phyloP scores from a whole-genome alignment of 345 rosid species.

The Corymbia maculata region DNA sequence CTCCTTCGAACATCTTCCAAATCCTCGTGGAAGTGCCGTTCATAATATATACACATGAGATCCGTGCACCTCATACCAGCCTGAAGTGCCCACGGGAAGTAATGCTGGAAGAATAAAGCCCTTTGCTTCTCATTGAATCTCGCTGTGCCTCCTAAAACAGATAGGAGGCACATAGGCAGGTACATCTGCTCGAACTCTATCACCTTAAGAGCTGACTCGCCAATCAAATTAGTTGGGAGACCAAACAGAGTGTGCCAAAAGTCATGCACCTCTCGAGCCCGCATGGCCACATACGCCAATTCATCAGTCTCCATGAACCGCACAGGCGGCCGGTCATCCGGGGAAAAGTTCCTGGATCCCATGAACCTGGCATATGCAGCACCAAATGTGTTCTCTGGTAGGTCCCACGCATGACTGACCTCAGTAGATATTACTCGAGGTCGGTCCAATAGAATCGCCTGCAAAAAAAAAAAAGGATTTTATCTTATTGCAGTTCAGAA shows the following conservation, averaged over 20 bases:
- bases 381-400: slow-evolving; percentile 35
- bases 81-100: slow-evolving; percentile 34
- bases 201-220: slow-evolving; percentile 40
- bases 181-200: slow-evolving; percentile 42
- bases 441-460: slow-evolving; percentile 29
- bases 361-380: slow-evolving; percentile 38
- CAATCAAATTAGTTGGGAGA: slow-evolving; percentile 32
- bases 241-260: slow-evolving; percentile 42
- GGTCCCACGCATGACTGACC: slow-evolving; percentile 34
- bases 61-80: slow-evolving; percentile 24
- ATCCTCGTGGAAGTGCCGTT: slow-evolving; percentile 36
- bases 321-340: slow-evolving; percentile 35
- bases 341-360: slow-evolving; percentile 43
- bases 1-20: slow-evolving; percentile 23
- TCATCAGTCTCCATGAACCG: slow-evolving; percentile 44
- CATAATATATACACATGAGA: slow-evolving; percentile 34
- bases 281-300: slow-evolving; percentile 33
- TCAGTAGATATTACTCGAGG: slow-evolving; percentile 28
- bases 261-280: slow-evolving; percentile 45
- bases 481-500: not conserved
- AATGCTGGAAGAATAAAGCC: slow-evolving; percentile 23
- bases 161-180: slow-evolving; percentile 37
- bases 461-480: not conserved
- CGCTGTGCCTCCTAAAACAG: slow-evolving; percentile 25
- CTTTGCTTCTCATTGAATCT: slow-evolving; percentile 40